phyloP scores from a whole-genome alignment of 805 yeast species.

The Cyberlindnera xylosilytica region DNA sequence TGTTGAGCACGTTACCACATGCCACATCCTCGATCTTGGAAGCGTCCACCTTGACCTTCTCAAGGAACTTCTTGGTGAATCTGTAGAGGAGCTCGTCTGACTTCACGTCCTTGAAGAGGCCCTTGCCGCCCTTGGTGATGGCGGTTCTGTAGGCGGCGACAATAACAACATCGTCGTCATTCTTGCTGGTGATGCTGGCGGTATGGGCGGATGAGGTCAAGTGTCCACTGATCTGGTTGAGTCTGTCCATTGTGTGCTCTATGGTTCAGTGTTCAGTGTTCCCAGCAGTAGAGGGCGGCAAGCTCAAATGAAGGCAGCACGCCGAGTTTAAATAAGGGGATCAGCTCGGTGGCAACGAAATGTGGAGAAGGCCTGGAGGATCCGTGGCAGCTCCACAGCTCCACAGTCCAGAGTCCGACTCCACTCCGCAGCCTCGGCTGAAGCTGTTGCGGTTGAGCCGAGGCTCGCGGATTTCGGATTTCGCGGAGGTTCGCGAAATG shows the following conservation, averaged over 20 bases:
- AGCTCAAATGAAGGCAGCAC: no score
- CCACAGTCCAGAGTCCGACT: no score
- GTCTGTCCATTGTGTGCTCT: conserved; percentile 32
- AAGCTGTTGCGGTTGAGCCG: no score
- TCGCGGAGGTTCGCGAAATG: no score
- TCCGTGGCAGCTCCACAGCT: no score
- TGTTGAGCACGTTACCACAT: conserved; percentile 88
- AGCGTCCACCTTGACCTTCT: conserved; percentile 48
- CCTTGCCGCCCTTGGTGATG: conserved; percentile 82
- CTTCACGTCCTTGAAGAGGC: conserved; percentile 76
- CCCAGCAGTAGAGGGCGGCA: no score
- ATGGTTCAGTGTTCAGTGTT: no score
- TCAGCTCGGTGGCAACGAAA: no score
- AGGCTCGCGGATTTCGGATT: no score
- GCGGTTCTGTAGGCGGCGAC: conserved; percentile 92
- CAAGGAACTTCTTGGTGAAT: conserved; percentile 60
- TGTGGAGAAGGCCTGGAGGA: no score
- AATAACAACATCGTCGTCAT: conserved; percentile 77
- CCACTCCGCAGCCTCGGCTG: no score
- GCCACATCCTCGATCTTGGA: conserved; percentile 76
- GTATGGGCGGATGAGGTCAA: conserved; percentile 20
- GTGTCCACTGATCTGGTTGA: conserved; percentile 34
- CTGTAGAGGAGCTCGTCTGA: conserved; percentile 74
- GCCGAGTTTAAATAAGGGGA: no score
- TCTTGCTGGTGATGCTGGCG: conserved; percentile 12